Conservation (phyloP, 116 monocot genomes). For the Cymodocea nodosa region DNA sequence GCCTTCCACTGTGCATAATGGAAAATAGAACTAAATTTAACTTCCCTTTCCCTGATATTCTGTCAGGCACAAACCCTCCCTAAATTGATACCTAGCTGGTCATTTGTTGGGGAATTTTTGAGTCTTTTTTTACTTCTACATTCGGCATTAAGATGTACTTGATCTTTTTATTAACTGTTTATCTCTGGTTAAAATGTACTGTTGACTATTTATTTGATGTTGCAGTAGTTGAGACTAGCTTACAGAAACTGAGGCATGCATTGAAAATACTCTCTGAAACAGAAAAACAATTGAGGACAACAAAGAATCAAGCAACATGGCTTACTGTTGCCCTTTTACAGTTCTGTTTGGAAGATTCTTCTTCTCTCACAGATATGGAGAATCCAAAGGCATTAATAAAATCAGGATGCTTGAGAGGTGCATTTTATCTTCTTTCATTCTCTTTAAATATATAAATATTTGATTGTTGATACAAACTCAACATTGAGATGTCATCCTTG, state of each 20-base stretch:
- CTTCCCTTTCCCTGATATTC: no score
- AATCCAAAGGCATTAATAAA: slow-evolving; percentile 19
- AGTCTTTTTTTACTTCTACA: no score
- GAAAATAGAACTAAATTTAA: no score
- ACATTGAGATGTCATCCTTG: no score
- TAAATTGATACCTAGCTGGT: no score
- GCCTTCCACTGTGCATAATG: no score
- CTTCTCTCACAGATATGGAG: slow-evolving; percentile 23
- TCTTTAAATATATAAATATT: no score
- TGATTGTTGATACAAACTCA: neutral
- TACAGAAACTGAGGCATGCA: slow-evolving; percentile 62
- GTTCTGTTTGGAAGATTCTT: slow-evolving; percentile 44
- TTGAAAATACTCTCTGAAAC: slow-evolving; percentile 85
- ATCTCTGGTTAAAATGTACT: no score
- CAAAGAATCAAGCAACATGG: slow-evolving; percentile 96
- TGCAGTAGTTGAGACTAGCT: slow-evolving; percentile 49
- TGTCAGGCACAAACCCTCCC: no score
- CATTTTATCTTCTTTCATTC: neutral
- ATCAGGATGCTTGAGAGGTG: slow-evolving; percentile 42
- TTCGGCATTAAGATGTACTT: no score
- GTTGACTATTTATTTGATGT: neutral
- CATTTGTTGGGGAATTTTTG: no score
- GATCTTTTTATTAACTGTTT: neutral
- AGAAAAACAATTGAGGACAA: slow-evolving; percentile 87
- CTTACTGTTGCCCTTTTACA: slow-evolving; percentile 97